phyloP scores from a whole-genome alignment of 495 filamentous ascomycete species.

The Opeltia flavorubescens region DNA sequence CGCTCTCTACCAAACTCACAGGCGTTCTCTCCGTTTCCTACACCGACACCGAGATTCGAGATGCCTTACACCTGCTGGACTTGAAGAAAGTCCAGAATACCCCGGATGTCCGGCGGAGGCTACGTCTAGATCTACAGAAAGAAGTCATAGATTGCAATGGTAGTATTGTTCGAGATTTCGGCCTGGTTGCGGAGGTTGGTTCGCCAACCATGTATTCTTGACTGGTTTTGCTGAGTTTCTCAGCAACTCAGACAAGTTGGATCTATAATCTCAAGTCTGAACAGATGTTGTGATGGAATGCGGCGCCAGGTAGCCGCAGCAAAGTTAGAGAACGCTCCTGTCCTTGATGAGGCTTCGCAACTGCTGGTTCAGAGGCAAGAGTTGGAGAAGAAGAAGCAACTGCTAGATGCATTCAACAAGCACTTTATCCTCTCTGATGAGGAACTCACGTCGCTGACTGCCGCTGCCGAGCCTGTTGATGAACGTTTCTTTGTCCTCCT shows the following conservation, averaged over 20 bases:
- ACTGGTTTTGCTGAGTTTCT: constrained; percentile 9
- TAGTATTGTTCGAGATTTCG: constrained; percentile 80
- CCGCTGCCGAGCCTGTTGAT: constrained; percentile 64
- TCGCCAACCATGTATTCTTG: not conserved
- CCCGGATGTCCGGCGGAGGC: constrained; percentile 60
- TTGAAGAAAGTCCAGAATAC: constrained; percentile 57
- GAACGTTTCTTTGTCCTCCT: constrained; percentile 74
- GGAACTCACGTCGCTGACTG: constrained; percentile 57
- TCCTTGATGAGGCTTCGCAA: constrained; percentile 63
- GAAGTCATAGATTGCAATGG: constrained; percentile 92
- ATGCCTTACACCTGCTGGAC: constrained; percentile 69
- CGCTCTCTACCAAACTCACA: constrained; percentile 61
- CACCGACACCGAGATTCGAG: constrained; percentile 79
- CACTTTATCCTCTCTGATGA: constrained; percentile 78
- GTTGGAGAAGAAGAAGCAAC: constrained; percentile 70
- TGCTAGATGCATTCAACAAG: constrained; percentile 68
- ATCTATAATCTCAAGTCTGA: constrained; percentile 58
- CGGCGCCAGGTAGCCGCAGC: constrained; percentile 60
- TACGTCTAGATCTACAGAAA: constrained; percentile 76
- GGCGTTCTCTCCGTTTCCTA: constrained; percentile 84
- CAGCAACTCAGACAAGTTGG: constrained; percentile 85
- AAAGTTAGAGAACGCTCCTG: constrained; percentile 56
- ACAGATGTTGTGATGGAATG: constrained; percentile 71
- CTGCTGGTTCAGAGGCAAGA: constrained; percentile 63
- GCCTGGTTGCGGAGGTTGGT: constrained; percentile 73